These are phyloP conservation scores for Pyrenochaeta sp. DNA, from an alignment of 2,329 filamentous ascomycete species.

Conservation along the genomic window DNA sequence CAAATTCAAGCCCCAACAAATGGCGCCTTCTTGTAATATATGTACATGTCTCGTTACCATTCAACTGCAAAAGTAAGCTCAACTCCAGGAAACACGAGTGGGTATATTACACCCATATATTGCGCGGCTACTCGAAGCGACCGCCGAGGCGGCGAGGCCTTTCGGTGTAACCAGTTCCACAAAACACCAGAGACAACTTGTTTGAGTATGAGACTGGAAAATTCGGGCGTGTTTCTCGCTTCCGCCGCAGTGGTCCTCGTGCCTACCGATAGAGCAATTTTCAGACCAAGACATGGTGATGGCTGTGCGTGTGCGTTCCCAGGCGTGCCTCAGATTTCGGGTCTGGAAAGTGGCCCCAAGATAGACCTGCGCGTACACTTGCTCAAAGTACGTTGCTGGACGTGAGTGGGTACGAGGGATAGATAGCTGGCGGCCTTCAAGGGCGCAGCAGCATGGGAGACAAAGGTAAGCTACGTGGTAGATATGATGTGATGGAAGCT, in stretches of 20 bases:
- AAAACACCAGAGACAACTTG: constrained; percentile 3
- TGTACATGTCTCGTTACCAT: neutral
- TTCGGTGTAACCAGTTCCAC: constrained; percentile 8
- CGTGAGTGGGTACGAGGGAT: neutral
- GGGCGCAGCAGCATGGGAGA: neutral
- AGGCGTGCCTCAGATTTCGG: constrained; percentile 1
- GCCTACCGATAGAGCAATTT: constrained; percentile 9
- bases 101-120: constrained; percentile 19
- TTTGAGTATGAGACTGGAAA: constrained; percentile 7
- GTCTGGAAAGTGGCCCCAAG: neutral
- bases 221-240: constrained; percentile 16
- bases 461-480: neutral
- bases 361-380: constrained; percentile 4
- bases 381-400: neutral
- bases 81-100: constrained; percentile 6
- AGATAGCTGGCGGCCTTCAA: no score
- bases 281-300: constrained; percentile 3
- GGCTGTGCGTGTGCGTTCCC: constrained; percentile 7
- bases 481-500: neutral
- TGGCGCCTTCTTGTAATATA: constrained; percentile 10
- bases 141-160: constrained; percentile 5
- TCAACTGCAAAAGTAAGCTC: constrained; percentile 11
- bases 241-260: constrained; percentile 16
- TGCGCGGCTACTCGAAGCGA: constrained; percentile 3
- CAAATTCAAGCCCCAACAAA: constrained; percentile 1